A percentile compares a stretch with the other conserved stretches of the same genome.
Conservation (phyloP, 441 rosid species). For the Daphne laureola region DNA sequence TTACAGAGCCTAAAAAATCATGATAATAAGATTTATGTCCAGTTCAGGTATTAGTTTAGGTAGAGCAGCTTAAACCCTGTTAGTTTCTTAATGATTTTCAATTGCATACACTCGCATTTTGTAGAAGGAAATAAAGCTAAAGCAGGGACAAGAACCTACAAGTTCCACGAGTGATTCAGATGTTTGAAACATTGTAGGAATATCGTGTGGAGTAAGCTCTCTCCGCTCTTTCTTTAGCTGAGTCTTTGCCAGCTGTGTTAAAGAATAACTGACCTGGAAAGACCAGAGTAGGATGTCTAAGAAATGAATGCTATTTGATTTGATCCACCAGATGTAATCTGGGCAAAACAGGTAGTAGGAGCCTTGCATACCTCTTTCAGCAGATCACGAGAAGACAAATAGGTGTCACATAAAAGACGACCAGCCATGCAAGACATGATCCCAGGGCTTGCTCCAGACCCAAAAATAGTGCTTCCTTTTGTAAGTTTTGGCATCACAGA, state of each 20-base stretch:
- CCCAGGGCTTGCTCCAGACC: constrained; percentile 93
- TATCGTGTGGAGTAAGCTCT: constrained; percentile 77
- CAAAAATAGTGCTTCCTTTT: constrained; percentile 64
- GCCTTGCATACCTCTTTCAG: constrained; percentile 61
- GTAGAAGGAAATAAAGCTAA: not conserved
- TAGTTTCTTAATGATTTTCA: too few species aligned
- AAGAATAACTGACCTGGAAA: constrained; percentile 90
- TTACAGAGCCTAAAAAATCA: too few species aligned
- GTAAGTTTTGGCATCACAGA: constrained; percentile 84
- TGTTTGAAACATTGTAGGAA: constrained; percentile 75
- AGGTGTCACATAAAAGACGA: constrained; percentile 87
- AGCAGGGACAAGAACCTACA: constrained; percentile 44
- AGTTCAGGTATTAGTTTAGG: too few species aligned
- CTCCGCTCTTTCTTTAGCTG: constrained; percentile 81
- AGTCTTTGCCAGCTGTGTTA: constrained; percentile 87
- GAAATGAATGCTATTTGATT: constrained; percentile 13
- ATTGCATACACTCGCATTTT: too few species aligned
- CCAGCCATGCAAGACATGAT: constrained; percentile 94
- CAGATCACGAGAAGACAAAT: constrained; percentile 80
- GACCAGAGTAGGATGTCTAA: constrained; percentile 22
- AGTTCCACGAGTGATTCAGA: constrained; percentile 75
- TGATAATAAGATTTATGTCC: too few species aligned
- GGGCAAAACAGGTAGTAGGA: not conserved
- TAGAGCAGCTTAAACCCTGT: too few species aligned
- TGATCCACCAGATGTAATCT: constrained; percentile 5